These are phyloP conservation scores for Backusella parvicylindrica DNA, from an alignment of 192 early-diverging fungal genomes.

Conservation along the genomic window DNA sequence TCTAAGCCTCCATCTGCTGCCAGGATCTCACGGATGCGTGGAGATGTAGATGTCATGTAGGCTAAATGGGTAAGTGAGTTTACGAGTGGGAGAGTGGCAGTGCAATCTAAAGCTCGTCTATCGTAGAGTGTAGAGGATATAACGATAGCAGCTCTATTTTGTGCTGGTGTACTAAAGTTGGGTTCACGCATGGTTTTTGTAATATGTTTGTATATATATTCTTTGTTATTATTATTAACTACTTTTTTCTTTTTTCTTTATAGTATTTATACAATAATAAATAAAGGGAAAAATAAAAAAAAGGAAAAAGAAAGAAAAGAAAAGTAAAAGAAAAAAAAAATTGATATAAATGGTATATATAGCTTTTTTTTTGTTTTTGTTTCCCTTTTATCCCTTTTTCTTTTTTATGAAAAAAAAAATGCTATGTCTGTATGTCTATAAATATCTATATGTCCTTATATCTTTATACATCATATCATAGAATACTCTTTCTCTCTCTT, in stretches of 20 bases:
- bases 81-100: slow-evolving; percentile 81
- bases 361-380: not conserved
- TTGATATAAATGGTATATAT: not conserved
- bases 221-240: not conserved
- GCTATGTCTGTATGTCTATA: no score
- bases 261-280: not conserved
- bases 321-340: not conserved
- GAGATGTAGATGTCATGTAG: slow-evolving; percentile 79
- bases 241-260: not conserved
- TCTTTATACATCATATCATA: not conserved
- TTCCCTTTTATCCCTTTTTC: not conserved
- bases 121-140: slow-evolving; percentile 84
- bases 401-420: no score
- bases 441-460: no score
- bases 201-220: no score
- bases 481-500: not conserved
- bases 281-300: not conserved
- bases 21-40: slow-evolving; percentile 77
- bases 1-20: slow-evolving; percentile 87
- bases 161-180: slow-evolving; percentile 75
- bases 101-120: slow-evolving; percentile 92
- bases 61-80: slow-evolving; percentile 87
- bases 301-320: not conserved
- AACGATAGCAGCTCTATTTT: slow-evolving; percentile 75
- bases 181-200: slow-evolving; percentile 71